These are phyloP conservation scores for Pythium myriotylum DNA, from an alignment of 352 stramenopile species.

Conservation along the genomic window DNA sequence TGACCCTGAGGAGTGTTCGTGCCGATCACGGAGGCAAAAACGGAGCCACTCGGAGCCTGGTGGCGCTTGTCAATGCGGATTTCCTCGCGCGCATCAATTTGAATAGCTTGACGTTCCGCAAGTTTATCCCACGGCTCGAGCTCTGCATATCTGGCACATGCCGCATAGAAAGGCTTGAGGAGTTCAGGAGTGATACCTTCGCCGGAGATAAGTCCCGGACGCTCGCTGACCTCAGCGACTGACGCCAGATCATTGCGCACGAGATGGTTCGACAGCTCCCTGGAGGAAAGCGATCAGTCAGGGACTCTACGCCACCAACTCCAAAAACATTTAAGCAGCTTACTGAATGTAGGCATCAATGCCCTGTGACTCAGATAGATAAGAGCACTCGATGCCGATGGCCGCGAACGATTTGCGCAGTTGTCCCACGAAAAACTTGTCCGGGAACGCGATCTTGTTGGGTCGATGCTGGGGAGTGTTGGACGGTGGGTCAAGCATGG, in stretches of 20 bases:
- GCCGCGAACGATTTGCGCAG: conserved; percentile 76
- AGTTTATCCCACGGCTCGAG: conserved; percentile 72
- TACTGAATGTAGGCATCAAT: conserved; percentile 86
- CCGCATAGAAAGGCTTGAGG: conserved; percentile 62
- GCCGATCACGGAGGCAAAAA: conserved; percentile 78
- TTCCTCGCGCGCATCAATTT: conserved; percentile 75
- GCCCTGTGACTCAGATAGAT: conserved; percentile 82
- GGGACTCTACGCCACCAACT: not conserved
- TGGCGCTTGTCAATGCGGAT: conserved; percentile 66
- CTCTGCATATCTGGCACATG: conserved; percentile 62
- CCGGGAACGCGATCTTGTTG: conserved; percentile 86
- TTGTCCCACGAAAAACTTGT: conserved; percentile 75
- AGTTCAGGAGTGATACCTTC: conserved; percentile 57
- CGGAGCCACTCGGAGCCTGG: conserved; percentile 50
- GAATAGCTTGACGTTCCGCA: conserved; percentile 76
- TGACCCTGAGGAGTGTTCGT: conserved; percentile 55
- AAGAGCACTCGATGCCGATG: conserved; percentile 84
- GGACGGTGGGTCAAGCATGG: conserved; percentile 77
- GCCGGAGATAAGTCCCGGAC: conserved; percentile 59
- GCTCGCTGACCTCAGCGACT: conserved; percentile 75
- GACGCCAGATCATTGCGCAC: conserved; percentile 83
- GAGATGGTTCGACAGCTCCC: conserved; percentile 79
- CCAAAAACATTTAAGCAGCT: conserved; percentile 9
- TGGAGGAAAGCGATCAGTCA: conserved; percentile 19
- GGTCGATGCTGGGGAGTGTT: conserved; percentile 78